Conservation (phyloP, 768 basidiomycete genomes). For the Hydnum rufescens region DNA sequence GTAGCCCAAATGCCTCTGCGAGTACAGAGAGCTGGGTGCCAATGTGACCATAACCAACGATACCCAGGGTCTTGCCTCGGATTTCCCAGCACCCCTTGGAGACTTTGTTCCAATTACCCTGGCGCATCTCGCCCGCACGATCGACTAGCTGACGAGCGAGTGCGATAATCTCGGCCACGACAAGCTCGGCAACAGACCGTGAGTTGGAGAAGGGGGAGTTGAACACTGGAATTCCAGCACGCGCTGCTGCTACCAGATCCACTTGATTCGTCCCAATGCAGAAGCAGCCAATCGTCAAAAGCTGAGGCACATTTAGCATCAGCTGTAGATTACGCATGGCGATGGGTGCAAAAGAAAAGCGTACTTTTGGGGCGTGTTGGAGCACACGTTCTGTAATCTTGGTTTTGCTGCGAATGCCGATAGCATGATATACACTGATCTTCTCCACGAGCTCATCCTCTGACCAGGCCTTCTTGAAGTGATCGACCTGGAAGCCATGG, state of each 20-base stretch:
- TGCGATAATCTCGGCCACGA: constrained; percentile 81
- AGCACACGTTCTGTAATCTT: constrained; percentile 84
- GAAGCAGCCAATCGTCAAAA: constrained; percentile 94
- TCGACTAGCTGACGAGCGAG: constrained; percentile 89
- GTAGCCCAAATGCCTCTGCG: constrained; percentile 88
- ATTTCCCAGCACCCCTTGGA: constrained; percentile 97
- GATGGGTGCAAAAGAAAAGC: constrained; percentile 11
- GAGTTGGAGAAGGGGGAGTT: constrained; percentile 99
- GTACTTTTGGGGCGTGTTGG: constrained; percentile 66
- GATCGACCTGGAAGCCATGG: constrained; percentile 85
- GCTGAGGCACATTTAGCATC: constrained; percentile 25
- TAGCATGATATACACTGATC: constrained; percentile 71
- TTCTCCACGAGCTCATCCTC: constrained; percentile 83
- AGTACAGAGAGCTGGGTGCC: constrained; percentile 93
- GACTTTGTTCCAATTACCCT: constrained; percentile 96
- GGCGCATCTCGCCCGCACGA: constrained; percentile 67
- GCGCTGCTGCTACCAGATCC: constrained; percentile 63
- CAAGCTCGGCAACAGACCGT: constrained; percentile 94
- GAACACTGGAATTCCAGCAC: constrained; percentile 90
- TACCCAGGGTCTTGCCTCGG: constrained; percentile 92
- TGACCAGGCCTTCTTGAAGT: constrained; percentile 62
- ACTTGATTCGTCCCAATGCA: constrained; percentile 99
- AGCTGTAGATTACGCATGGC: constrained; percentile 3
- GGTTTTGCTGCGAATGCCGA: constrained; percentile 96
- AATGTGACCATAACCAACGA: constrained; percentile 97